Evolutionary conservation across 768 basidiomycete genomes (phyloP).

Genomic region (Russula virescens): DNA sequence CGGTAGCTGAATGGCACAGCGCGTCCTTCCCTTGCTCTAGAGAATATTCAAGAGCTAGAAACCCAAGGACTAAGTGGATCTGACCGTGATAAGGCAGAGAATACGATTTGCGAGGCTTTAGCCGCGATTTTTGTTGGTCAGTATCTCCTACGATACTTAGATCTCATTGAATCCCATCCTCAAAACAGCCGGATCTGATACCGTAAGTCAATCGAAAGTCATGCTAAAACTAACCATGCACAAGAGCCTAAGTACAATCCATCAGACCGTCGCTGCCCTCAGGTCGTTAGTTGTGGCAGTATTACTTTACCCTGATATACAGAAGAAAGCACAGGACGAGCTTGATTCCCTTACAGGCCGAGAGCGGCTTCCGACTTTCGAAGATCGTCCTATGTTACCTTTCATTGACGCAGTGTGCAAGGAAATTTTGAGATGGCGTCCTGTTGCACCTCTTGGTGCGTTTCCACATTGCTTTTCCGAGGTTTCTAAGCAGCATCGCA

Average conservation of each 20-base stretch:
- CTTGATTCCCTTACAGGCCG: constrained; percentile 3
- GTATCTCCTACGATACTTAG: neutral
- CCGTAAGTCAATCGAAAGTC: neutral
- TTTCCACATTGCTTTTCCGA: neutral
- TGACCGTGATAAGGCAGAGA: too few relatives aligned
- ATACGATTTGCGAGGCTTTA: neutral
- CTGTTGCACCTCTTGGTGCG: too few relatives aligned
- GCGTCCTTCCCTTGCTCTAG: too few relatives aligned
- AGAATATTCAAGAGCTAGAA: too few relatives aligned
- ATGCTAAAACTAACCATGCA: too few relatives aligned
- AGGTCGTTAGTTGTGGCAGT: neutral
- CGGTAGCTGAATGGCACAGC: neutral
- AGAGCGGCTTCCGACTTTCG: constrained; percentile 9
- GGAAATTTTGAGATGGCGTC: neutral
- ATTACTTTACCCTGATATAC: neutral
- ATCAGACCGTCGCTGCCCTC: too few relatives aligned
- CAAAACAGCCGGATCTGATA: neutral
- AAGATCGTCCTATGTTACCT: neutral
- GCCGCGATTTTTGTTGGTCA: neutral
- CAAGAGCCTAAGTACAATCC: too few relatives aligned
- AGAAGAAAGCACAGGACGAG: too few relatives aligned
- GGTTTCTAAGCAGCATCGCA: neutral
- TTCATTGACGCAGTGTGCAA: neutral
- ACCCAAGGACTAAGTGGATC: too few relatives aligned
- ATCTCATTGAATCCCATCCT: neutral